Evolutionary conservation across 202 grass and related monocot species (phyloP), one percentile per base, ranked within the genome.

Genomic region (Panicum hallii): DNA sequence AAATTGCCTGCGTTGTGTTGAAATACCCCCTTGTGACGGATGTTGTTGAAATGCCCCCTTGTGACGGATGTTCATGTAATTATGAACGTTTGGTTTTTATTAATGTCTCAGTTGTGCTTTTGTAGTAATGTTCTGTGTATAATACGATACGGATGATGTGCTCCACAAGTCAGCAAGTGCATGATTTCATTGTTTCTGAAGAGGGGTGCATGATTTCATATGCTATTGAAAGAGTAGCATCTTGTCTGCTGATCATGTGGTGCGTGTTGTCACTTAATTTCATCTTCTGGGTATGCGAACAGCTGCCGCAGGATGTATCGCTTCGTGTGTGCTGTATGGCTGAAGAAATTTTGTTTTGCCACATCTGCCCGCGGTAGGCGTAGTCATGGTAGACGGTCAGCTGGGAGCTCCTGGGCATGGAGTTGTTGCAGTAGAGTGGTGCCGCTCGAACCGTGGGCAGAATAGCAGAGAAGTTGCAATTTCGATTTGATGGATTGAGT

Each of bases 51-150:
- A 36, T 55, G 26, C 40, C 6, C 45, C 70, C 28, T 61, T 74
- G 73, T 58, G 43, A 43, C 67, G 11, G 34, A 28, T 74, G 43
- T 57, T 73, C 9, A 15, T 68, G 47, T 86, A 86, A 80, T 52
- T 52, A 13, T 78, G 8, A 70, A 36, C 68, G 48, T 36, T 14
- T 14, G 4, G 26, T 76, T 85, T 85, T 1, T 47, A 11, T 28
- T 47, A 30, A 20, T 58, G 63, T 2, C 10, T 17, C 13, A 17
- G 48, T 0, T 66, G 6, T 38, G 1, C 22, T 45, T 43, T 73
- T 77, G 53, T 9, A 47, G 11, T 82, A 13, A 47, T 20, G 67
- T 4, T 72, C 46, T 46, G 47, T 66, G 79, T 71, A 50, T 30
- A 45, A 63, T 32, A 63, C 60, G 60, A 63, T 81, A 40, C 22